Evolutionary conservation across 345 rosid species (phyloP), one percentile per base, ranked within the genome.

Genomic region (Turritis glabra): DNA sequence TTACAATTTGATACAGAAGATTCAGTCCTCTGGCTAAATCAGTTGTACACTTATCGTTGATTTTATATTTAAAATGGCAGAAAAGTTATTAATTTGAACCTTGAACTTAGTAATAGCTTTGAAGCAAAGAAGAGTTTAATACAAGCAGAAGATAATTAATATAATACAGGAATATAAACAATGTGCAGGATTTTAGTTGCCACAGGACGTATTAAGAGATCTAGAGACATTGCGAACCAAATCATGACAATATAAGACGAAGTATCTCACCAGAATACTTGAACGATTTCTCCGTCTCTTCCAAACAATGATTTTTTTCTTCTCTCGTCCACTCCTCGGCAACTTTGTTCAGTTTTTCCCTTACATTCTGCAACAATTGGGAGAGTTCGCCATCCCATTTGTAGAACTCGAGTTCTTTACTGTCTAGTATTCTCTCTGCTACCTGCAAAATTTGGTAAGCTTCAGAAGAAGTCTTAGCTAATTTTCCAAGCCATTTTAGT

Each of bases 281-380:
- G 84, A 95, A 95, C 1, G 99, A 95, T 83, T 87, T 91, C 82
- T 90, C 92, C 0, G 97, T 95, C 86, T 95, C 99, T 69, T 87
- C 97, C 86, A 95, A 79, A 83, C 99, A 95, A 76, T 83, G 97
- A 52, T 85, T 74, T 89, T 95, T 95, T 80, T 90, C 96, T 37
- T 88, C 92, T 76, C 96, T 85, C 0, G 86, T 95, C 99, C 99
- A 95, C 55, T 82, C 80, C 89, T 90, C 88, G 0, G 96, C 84
- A 18, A 94, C 88, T 76, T 84, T 66, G 67, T 94, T 87, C 77
- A 94, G 80, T 75, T 90, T 91, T n/a, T 86, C 90, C 80, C 93
- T 84, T 6, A 85, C 97, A 58, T 88, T 87, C 84, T 91, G 96
- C 82, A 91, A 55, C 60, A 91, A 81, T 30, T 83, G 84, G 22